Base-by-base conservation (phyloP, 202 grass and related monocot genomes). In the Zoysia matrella region DNA sequence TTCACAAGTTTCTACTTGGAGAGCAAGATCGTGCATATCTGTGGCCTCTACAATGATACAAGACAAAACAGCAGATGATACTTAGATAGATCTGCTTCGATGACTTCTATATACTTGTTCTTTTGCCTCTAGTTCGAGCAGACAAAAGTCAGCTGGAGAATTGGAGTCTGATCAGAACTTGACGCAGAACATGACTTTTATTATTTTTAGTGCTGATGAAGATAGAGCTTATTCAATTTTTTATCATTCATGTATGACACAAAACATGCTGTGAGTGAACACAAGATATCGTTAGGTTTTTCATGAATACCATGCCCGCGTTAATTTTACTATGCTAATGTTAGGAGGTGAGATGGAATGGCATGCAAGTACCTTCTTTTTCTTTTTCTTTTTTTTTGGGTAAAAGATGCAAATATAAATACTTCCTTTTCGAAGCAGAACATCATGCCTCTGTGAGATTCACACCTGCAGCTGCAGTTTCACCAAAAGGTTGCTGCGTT, bases 1-100 rank as follows among this genome's bases (percentile, higher is more conserved):
- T 81, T 77, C 39, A 82, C 47, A 60, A 42, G 40, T 62, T 72
- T 69, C 67, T 82, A 77, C 60, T 61, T 54, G 67, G 60, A 73
- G 43, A 62, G 52, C 60, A 53, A 72, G 44, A 43, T 43, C 36
- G 15, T 18, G 15, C 15, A 58, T 58, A 36, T 75, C 14, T 72
- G 18, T 80, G 7, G 41, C 9, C 58, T 57, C 47, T 39, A 43
- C 45, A 70, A 54, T 9, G 10, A 74, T 76, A 44, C 52, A 42
- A 42, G 11, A 41, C 50, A 65, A 66, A 50, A 36, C 45, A 52
- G 51, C 69, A 10, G 51, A 22, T 42, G 43, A 67, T 50, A 72
- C 66, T 8, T 45, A 65, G 50, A 36, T 46, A 18, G 50, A 57
- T 68, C 63, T 57, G 68, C 15, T 16, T 65, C 66, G 51, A 44